Conservation (phyloP, 2,329 filamentous ascomycete genomes). For the Calonectria naviculata region DNA sequence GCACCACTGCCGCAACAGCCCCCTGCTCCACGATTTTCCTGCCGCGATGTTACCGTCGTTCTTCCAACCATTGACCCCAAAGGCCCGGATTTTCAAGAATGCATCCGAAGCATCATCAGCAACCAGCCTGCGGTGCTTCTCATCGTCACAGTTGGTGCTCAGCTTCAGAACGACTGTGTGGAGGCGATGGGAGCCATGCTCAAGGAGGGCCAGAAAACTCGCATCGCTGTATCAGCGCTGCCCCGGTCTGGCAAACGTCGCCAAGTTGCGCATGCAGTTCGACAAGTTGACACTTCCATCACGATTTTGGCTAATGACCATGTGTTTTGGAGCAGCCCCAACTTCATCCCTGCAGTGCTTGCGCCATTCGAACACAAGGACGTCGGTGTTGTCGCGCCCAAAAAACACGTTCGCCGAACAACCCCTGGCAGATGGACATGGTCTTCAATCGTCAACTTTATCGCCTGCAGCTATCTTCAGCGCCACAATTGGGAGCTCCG, state of each 20-base stretch:
- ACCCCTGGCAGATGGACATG: slow-evolving; percentile 39
- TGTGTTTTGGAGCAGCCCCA: slow-evolving; percentile 57
- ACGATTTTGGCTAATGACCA: slow-evolving; percentile 63
- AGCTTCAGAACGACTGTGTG: slow-evolving; percentile 34
- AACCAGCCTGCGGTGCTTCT: slow-evolving; percentile 53
- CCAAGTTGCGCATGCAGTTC: slow-evolving; percentile 57
- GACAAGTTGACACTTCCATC: slow-evolving; percentile 51
- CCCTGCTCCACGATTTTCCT: slow-evolving; percentile 42
- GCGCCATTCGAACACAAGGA: slow-evolving; percentile 55
- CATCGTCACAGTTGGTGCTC: slow-evolving; percentile 57
- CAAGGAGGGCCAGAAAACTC: slow-evolving; percentile 15
- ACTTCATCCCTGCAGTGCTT: slow-evolving; percentile 55
- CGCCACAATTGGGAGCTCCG: slow-evolving; percentile 72
- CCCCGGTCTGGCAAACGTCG: slow-evolving; percentile 57
- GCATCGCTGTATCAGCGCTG: slow-evolving; percentile 46
- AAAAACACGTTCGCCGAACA: slow-evolving; percentile 62
- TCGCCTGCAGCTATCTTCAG: slow-evolving; percentile 69
- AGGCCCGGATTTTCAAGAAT: slow-evolving; percentile 53
- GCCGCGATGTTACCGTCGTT: slow-evolving; percentile 60
- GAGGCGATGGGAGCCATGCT: slow-evolving; percentile 19
- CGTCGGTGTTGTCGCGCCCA: slow-evolving; percentile 67
- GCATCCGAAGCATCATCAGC: slow-evolving; percentile 51
- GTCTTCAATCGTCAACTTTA: slow-evolving; percentile 60
- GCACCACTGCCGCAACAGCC: slow-evolving; percentile 26
- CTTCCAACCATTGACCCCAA: slow-evolving; percentile 61